These are phyloP conservation scores for Tetrahymena elliotti DNA, from an alignment of 73 alveolate genomes.

Conservation along the genomic window DNA sequence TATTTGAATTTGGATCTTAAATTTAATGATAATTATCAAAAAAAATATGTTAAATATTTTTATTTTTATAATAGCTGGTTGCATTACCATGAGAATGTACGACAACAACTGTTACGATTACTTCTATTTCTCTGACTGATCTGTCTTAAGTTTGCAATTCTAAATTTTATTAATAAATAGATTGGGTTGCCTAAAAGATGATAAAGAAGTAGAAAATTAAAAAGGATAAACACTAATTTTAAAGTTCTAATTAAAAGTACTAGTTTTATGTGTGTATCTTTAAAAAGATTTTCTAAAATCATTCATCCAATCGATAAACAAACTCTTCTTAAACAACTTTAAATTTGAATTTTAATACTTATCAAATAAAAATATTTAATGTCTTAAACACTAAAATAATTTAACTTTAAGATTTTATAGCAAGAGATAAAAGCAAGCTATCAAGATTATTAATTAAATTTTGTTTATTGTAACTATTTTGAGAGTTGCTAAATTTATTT, in stretches of 20 bases:
- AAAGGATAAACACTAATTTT: background rate
- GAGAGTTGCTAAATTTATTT: background rate
- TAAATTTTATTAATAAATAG: background rate
- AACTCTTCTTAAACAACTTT: background rate
- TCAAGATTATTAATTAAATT: too few relatives aligned
- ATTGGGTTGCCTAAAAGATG: background rate
- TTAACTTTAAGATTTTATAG: too few relatives aligned
- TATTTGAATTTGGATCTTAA: too few relatives aligned
- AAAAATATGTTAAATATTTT: background rate
- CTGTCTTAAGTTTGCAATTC: background rate
- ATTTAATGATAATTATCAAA: too few relatives aligned
- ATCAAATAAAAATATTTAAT: too few relatives aligned
- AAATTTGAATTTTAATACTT: too few relatives aligned
- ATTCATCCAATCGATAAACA: background rate
- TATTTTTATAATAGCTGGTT: constrained; percentile 23
- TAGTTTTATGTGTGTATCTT: background rate
- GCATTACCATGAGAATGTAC: constrained; percentile 43
- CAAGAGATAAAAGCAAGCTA: too few relatives aligned
- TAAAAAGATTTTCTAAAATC: background rate
- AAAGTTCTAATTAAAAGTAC: background rate
- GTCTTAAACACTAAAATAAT: too few relatives aligned
- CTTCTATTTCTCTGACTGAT: constrained; percentile 45
- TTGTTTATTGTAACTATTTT: too few relatives aligned
- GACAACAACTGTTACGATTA: constrained; percentile 37
- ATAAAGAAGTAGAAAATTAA: background rate